Conservation (phyloP, 495 filamentous ascomycete genomes). For the Bryoglossum gracile region DNA sequence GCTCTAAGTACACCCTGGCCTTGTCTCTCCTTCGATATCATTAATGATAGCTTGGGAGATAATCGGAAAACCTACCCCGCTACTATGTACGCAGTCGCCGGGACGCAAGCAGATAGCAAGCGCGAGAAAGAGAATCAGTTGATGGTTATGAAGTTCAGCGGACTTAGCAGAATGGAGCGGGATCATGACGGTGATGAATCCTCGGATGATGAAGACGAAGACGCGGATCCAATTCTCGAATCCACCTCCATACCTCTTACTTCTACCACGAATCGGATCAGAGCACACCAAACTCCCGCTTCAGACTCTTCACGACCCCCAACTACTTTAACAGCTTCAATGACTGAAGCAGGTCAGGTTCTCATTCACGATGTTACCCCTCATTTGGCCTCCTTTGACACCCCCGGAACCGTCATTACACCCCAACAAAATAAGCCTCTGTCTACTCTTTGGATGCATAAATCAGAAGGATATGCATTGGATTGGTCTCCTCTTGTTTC, state of each 20-base stretch:
- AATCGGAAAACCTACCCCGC: slow-evolving; percentile 85
- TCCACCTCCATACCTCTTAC: slow-evolving; percentile 77
- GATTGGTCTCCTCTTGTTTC: slow-evolving; percentile 81
- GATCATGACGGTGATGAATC: slow-evolving; percentile 56
- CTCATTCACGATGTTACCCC: slow-evolving; percentile 90
- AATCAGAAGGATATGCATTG: slow-evolving; percentile 85
- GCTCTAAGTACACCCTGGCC: slow-evolving; percentile 88
- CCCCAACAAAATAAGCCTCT: slow-evolving; percentile 79
- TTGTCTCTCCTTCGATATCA: slow-evolving; percentile 90
- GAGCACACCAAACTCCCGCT: slow-evolving; percentile 66
- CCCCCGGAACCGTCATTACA: slow-evolving; percentile 70
- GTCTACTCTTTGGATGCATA: slow-evolving; percentile 82
- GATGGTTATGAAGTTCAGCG: slow-evolving; percentile 91
- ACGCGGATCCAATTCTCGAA: slow-evolving; percentile 90
- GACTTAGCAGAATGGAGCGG: slow-evolving; percentile 76
- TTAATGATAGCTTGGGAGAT: slow-evolving; percentile 82
- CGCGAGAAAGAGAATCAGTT: slow-evolving; percentile 81
- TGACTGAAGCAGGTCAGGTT: slow-evolving; percentile 81
- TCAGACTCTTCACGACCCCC: slow-evolving; percentile 61
- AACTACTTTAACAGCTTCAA: slow-evolving; percentile 78
- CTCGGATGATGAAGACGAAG: slow-evolving; percentile 61
- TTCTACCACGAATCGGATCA: slow-evolving; percentile 88
- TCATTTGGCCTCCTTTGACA: slow-evolving; percentile 80
- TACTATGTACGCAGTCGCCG: slow-evolving; percentile 87
- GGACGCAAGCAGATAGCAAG: slow-evolving; percentile 77